phyloP scores from a whole-genome alignment of 306 rosid species.

The Dryas drummondii region DNA sequence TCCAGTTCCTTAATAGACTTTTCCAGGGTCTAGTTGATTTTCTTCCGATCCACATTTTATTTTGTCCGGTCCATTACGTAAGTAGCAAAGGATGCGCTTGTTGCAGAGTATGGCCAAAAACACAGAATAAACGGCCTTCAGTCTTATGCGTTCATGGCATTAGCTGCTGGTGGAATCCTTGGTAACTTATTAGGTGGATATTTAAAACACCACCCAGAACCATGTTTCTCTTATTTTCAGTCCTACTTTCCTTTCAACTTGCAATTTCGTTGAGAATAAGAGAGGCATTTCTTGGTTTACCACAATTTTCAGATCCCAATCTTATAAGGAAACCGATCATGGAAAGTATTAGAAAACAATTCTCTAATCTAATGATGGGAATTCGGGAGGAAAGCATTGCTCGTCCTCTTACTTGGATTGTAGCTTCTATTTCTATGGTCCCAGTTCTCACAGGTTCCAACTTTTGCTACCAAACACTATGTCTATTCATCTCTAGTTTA shows the following conservation, averaged over 20 bases:
- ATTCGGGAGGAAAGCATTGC: slow-evolving; percentile 46
- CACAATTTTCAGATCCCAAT: slow-evolving; percentile 30
- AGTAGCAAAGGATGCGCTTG: slow-evolving; percentile 92
- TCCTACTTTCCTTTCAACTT: slow-evolving; percentile 56
- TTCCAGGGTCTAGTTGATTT: no score
- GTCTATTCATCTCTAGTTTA: slow-evolving; percentile 40
- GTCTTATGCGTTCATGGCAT: slow-evolving; percentile 84
- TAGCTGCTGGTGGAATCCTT: slow-evolving; percentile 78
- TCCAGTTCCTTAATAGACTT: no score
- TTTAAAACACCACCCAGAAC: slow-evolving; percentile 55
- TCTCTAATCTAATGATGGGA: slow-evolving; percentile 46
- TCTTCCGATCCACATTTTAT: no score
- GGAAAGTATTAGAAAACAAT: slow-evolving; percentile 51
- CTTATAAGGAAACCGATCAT: slow-evolving; percentile 37
- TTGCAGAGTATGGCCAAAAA: slow-evolving; percentile 75
- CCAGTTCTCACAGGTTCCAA: slow-evolving; percentile 78
- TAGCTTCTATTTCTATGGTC: slow-evolving; percentile 68
- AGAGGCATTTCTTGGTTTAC: slow-evolving; percentile 71
- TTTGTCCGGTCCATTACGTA: slow-evolving; percentile 52
- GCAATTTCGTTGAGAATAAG: slow-evolving; percentile 49
- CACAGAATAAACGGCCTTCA: slow-evolving; percentile 68
- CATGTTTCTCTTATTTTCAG: slow-evolving; percentile 59
- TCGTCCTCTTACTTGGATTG: slow-evolving; percentile 67
- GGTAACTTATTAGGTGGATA: slow-evolving; percentile 85
- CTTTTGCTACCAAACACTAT: slow-evolving; percentile 87